Base-by-base conservation (phyloP, 257 asterid genomes). In the Scutellaria galericulata region DNA sequence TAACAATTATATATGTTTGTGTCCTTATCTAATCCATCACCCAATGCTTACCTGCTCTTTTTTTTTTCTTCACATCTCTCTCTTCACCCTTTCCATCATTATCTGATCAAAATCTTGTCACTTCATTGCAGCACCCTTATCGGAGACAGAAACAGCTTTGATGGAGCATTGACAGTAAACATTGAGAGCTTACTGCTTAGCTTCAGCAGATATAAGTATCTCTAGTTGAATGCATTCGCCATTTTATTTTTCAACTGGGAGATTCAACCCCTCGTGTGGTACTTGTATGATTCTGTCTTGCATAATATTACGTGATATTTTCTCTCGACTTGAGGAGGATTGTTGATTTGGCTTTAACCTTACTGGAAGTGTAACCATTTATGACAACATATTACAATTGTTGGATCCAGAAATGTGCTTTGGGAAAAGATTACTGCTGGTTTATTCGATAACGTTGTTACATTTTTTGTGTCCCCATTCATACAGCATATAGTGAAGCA, bases 131-230 rank as follows among this genome's bases (percentile, higher is more conserved):
- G 99, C 99, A 52, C 99, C 99, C 48, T 78, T 95, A 64, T 92
- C 99, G 73, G 99, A 95, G 81, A 95, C 94, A 27, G 98, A 92
- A 86, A 80, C 96, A 60, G 98, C 98, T 61, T 83, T 92, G 85
- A 95, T 95, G 97, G 96, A 95, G 24, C 96, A 88, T 71, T 89
- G 86, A 88, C 67, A 60, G 65, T 48, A 64, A 56, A 83, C 63
- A 55, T 55, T 7, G 72, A 35, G 72, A 71, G 69, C 61, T 76
- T 77, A 83, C 73, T 42, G 78, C 65, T 69, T 62, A 77, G 60
- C 76, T 79, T 82, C 79, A 77, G 37, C 37, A 56, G 71, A 63
- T 79, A 60, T 57, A 45, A 52, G 14, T 35, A 41, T 65, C 18
- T 59, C 44, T 66, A 27, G 20, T 54, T 48, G 71, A 75, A 42